These are phyloP conservation scores for Nitzschia sp. DNA, from an alignment of 108 stramenopile genomes.

Conservation along the genomic window DNA sequence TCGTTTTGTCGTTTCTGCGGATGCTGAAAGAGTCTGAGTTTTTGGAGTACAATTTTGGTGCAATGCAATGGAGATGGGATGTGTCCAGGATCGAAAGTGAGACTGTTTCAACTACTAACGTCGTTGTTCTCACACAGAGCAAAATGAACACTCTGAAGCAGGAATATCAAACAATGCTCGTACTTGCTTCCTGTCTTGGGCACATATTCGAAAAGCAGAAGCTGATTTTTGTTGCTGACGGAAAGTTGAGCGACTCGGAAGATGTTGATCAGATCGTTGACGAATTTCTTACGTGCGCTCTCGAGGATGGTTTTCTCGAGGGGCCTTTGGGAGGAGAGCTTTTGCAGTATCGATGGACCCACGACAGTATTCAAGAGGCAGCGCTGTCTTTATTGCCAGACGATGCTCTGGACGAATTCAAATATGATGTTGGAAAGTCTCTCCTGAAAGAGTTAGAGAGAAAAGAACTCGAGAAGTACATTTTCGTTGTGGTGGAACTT, in stretches of 20 bases:
- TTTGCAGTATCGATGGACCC: slow-evolving; percentile 19
- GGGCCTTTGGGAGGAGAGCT: background rate
- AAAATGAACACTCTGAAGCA: background rate
- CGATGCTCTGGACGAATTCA: slow-evolving; percentile 23
- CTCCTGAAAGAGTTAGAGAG: background rate
- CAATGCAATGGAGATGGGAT: slow-evolving; percentile 16
- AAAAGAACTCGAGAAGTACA: background rate
- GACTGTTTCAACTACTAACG: slow-evolving; percentile 13
- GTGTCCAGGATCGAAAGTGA: background rate
- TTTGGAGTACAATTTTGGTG: background rate
- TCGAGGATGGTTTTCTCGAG: background rate
- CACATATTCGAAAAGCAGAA: slow-evolving; percentile 21
- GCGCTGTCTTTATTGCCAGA: slow-evolving; percentile 32
- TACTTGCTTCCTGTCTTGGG: slow-evolving; percentile 42
- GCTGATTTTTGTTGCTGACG: background rate
- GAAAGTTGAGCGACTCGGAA: slow-evolving; percentile 7
- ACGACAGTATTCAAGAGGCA: slow-evolving; percentile 43
- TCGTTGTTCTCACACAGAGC: background rate
- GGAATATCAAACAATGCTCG: slow-evolving; percentile 24
- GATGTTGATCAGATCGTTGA: slow-evolving; percentile 4
- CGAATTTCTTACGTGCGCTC: background rate
- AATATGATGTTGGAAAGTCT: background rate
- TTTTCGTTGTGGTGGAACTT: background rate
- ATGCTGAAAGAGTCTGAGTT: background rate
- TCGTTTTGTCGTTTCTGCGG: background rate